Percentiles rank a stretch among this genome's conserved stretches.
Evolutionary conservation across 495 filamentous ascomycete species (phyloP).

Genomic region (Neurospora sp.): DNA sequence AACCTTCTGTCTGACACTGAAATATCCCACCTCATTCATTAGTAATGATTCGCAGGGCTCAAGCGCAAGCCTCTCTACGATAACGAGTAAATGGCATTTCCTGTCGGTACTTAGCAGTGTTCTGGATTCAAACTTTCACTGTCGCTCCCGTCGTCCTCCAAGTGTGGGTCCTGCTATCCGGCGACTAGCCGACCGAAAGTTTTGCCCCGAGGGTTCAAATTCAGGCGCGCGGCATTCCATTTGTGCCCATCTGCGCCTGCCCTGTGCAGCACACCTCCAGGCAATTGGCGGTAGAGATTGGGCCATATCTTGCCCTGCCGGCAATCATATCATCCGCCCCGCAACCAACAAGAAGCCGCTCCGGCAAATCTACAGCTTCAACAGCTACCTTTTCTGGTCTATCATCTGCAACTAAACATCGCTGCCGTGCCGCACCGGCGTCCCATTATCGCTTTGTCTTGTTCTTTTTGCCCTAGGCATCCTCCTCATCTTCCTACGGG

Average conservation of each 20-base stretch:
- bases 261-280: slow-evolving; percentile 1
- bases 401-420: not conserved
- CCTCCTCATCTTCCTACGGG: not conserved
- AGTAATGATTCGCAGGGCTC: not conserved
- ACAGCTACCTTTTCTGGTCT: not conserved
- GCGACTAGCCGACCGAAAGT: not conserved
- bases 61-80: not conserved
- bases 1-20: not conserved
- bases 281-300: slow-evolving; percentile 12
- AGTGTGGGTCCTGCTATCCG: not conserved
- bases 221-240: not conserved
- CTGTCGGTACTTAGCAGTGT: not conserved
- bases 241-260: not conserved
- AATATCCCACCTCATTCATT: not conserved
- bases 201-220: not conserved
- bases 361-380: slow-evolving; percentile 10
- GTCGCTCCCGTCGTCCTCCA: not conserved
- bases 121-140: not conserved
- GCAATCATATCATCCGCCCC: slow-evolving; percentile 13
- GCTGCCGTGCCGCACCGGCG: not conserved
- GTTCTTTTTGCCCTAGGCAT: not conserved
- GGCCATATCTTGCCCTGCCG: slow-evolving; percentile 18
- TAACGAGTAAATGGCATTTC: not conserved
- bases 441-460: not conserved
- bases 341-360: slow-evolving; percentile 8